Percentiles rank a stretch among this genome's conserved stretches.
Conservation (phyloP, 2,329 filamentous ascomycete genomes). For the Zymoseptoria ardabiliae region DNA sequence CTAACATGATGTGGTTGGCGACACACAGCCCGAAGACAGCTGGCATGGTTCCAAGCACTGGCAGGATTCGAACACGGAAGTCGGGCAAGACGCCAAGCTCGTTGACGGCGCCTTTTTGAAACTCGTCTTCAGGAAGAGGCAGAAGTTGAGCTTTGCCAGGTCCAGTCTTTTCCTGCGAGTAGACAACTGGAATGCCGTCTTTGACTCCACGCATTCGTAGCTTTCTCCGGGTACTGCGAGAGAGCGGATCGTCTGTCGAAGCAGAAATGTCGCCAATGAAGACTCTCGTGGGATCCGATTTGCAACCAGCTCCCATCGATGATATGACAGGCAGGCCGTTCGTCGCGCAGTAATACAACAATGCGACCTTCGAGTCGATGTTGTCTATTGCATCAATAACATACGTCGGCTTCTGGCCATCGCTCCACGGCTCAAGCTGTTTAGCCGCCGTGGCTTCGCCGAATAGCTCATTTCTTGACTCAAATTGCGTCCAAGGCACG, state of each 20-base stretch:
- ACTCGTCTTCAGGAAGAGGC: constrained; percentile 81
- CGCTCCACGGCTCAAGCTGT: constrained; percentile 60
- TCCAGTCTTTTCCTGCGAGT: constrained; percentile 81
- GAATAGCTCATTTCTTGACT: constrained; percentile 79
- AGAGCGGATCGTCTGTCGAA: constrained; percentile 82
- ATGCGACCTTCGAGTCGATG: constrained; percentile 88
- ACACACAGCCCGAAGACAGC: constrained; percentile 88
- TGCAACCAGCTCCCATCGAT: constrained; percentile 93
- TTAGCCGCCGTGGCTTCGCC: constrained; percentile 56
- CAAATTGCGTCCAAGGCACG: constrained; percentile 84
- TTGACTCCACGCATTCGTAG: constrained; percentile 71
- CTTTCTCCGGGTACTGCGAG: constrained; percentile 71
- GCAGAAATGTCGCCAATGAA: constrained; percentile 85
- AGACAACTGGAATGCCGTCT: constrained; percentile 83
- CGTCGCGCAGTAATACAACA: constrained; percentile 80
- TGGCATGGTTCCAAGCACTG: constrained; percentile 93
- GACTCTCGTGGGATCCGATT: constrained; percentile 76
- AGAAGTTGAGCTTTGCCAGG: constrained; percentile 86
- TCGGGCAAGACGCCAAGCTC: constrained; percentile 85
- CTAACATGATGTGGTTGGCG: constrained; percentile 87
- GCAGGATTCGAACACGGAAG: constrained; percentile 89
- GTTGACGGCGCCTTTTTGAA: constrained; percentile 73
- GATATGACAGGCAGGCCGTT: constrained; percentile 76
- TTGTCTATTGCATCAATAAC: constrained; percentile 98
- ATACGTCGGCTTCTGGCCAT: constrained; percentile 62